A percentile compares a stretch with the other conserved stretches of the same genome.
phyloP scores from a whole-genome alignment of 352 stramenopile species.

The Aphanomyces astaci region DNA sequence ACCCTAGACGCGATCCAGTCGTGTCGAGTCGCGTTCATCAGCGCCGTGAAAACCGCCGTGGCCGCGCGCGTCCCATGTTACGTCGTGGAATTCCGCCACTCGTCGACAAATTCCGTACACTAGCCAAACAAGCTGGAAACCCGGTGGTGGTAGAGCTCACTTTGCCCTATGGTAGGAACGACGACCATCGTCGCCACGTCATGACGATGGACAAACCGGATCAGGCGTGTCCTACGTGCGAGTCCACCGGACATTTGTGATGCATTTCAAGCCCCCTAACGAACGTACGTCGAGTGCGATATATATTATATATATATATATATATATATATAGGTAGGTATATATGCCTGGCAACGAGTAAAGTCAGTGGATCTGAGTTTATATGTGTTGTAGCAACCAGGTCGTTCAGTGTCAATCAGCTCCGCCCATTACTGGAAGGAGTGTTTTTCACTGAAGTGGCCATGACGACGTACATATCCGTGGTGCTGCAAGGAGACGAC shows the following conservation, averaged over 20 bases:
- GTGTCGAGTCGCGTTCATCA: not conserved
- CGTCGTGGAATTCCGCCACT: not conserved
- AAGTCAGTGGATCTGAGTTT: too few relatives aligned
- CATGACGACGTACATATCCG: not conserved
- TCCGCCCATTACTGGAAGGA: not conserved
- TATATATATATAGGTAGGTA: too few relatives aligned
- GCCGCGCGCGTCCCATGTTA: not conserved
- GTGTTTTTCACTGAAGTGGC: not conserved
- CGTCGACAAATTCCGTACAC: too few relatives aligned
- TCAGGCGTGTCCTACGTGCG: not conserved
- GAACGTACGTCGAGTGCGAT: too few relatives aligned
- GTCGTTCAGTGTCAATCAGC: not conserved
- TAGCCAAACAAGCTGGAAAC: too few relatives aligned
- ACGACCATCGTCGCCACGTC: too few relatives aligned
- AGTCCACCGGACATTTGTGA: not conserved
- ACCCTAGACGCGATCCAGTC: not conserved
- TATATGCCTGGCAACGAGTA: too few relatives aligned
- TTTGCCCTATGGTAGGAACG: too few relatives aligned
- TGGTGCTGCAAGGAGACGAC: not conserved
- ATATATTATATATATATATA: too few relatives aligned
- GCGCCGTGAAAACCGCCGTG: slow-evolving; percentile 1
- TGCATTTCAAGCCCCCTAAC: slow-evolving; percentile 5
- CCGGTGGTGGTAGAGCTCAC: too few relatives aligned
- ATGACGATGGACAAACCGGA: not conserved
- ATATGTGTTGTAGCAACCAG: not conserved